Base-by-base conservation (phyloP, 108 stramenopile genomes). In the Hondaea fermentalgiana region DNA sequence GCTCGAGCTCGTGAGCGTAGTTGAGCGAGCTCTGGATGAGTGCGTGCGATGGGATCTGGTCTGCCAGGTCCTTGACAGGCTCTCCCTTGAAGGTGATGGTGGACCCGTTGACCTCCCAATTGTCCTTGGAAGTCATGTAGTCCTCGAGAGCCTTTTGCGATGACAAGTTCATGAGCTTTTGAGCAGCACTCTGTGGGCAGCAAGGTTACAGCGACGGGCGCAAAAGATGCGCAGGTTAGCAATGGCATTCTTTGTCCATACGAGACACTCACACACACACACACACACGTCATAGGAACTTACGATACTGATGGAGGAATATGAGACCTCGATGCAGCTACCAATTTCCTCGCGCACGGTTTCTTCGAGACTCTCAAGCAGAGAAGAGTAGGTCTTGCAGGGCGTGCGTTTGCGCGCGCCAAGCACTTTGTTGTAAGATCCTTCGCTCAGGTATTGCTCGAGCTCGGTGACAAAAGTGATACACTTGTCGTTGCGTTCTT, bases 141-240 rank as follows among this genome's bases (percentile, higher is more conserved):
- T 83, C 76, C 51, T 83, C 76, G 25, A 83, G 76, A 17, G 45
- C 49, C 45, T 47, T 53, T 28, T 83, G 76, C n/a, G 76, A 83
- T 25, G 76, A 83, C 19, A 83, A 83, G 76, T 83, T 83, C 76
- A 83, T 83, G 49, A 83, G 51, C 76, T 83, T 83, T 83, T 83
- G 45, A 6, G 76, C 76, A 3, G 76, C 45, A 35, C 49, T 53
- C 76, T 83, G 23, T 12, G 51, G 28, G 51, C 6, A 42, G 0
- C 42, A 69, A 17, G 42, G 2, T 57, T 57, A 8, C 1, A 8
- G 55, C 55, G 55, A 57, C 55, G 55, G 14, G 0, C 55, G 55
- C 55, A 57, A 16, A 57, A 14, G 35, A 2, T 2, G 35, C 35
- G 35, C 35, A 35, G 35, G 35, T 35, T 35, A 35, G 35, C 35